These are phyloP conservation scores for Rubia tinctorum DNA, from an alignment of 305 asterid genomes.

Conservation along the genomic window DNA sequence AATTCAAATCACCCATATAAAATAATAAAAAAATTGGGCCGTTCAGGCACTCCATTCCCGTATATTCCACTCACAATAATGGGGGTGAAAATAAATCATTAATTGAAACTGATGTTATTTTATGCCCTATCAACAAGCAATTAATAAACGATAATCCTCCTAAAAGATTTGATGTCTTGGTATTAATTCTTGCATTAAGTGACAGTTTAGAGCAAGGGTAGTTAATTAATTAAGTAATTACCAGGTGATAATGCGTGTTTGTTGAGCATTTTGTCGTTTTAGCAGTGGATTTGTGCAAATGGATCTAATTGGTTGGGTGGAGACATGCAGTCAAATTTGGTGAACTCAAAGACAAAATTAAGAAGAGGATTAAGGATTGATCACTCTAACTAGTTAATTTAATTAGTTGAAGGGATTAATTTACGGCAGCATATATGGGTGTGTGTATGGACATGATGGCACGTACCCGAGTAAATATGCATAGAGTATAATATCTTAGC, in stretches of 20 bases:
- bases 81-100: too few species aligned
- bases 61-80: too few species aligned
- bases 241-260: conserved; percentile 22
- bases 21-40: too few species aligned
- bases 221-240: not conserved
- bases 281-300: not conserved
- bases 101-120: too few species aligned
- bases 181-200: too few species aligned
- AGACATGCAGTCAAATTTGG: conserved; percentile 13
- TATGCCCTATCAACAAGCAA: too few species aligned
- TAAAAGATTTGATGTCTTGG: too few species aligned
- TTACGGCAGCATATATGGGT: conserved; percentile 17
- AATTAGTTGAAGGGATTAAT: conserved; percentile 15
- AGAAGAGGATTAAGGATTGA: conserved; percentile 25
- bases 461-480: conserved; percentile 21
- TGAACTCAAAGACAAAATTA: conserved; percentile 34
- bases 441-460: conserved; percentile 37
- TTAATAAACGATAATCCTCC: too few species aligned
- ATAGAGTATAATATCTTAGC: conserved; percentile 17
- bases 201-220: too few species aligned
- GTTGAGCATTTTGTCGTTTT: conserved; percentile 23
- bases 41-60: too few species aligned
- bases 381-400: not conserved
- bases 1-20: too few species aligned
- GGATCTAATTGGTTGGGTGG: not conserved